Evolutionary conservation across 78 protist genomes (phyloP).

Genomic region (Isochrysis galbana): DNA sequence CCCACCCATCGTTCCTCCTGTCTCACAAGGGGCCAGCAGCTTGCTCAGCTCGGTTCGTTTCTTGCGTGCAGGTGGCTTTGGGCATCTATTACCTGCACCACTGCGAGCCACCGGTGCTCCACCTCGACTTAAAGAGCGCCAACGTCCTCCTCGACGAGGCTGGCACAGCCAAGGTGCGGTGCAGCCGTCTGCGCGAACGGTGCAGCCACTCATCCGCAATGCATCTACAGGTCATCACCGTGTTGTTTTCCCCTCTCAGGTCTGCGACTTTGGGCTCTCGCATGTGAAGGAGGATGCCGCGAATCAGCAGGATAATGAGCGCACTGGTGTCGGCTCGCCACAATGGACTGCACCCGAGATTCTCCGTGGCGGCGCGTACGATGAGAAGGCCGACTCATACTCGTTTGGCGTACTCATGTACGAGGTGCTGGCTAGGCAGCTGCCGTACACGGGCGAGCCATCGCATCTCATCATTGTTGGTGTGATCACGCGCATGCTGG

Average conservation of each 20-base stretch:
- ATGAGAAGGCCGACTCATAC: conserved; percentile 46
- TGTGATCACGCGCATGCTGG: not conserved
- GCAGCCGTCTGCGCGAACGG: no score
- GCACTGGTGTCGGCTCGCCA: conserved; percentile 26
- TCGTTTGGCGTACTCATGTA: conserved; percentile 52
- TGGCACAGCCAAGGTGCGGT: conserved; percentile 53
- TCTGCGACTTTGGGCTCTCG: conserved; percentile 72
- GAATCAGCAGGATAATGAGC: not conserved
- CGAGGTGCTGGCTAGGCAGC: conserved; percentile 37
- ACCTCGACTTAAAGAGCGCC: conserved; percentile 71
- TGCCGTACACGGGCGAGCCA: conserved; percentile 36
- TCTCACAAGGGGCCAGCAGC: no score
- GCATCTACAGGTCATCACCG: no score
- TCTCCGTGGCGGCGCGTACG: conserved; percentile 25
- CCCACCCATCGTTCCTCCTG: no score
- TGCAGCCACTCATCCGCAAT: no score
- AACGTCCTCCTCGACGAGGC: conserved; percentile 61
- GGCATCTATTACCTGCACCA: conserved; percentile 68
- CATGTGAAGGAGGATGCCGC: not conserved
- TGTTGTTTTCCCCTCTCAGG: not conserved
- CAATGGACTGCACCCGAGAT: conserved; percentile 67
- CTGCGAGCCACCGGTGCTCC: conserved; percentile 61
- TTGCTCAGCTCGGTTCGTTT: no score
- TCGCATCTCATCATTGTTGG: not conserved
- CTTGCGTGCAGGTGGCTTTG: conserved; percentile 52